phyloP scores from a whole-genome alignment of 2,329 filamentous ascomycete species.

The Ilyonectria robusta region DNA sequence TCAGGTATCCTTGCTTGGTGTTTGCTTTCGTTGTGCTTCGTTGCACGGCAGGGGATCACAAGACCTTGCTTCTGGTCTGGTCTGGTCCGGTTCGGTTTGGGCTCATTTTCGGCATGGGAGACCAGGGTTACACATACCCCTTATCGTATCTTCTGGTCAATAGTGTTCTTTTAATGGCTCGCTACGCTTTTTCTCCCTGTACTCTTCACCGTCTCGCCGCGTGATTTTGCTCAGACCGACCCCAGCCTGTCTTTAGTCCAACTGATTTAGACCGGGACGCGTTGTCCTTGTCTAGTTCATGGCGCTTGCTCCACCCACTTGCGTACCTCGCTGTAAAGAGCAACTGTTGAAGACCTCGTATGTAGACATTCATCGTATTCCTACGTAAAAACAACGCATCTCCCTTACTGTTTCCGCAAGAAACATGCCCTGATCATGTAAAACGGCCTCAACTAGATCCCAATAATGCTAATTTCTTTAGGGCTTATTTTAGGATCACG shows the following conservation, averaged over 20 bases:
- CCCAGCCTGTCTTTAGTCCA: background rate
- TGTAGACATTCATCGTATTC: no score
- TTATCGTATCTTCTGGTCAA: conserved; percentile 47
- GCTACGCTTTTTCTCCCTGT: conserved; percentile 18
- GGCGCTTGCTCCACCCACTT: background rate
- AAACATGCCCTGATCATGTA: no score
- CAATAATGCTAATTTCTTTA: no score
- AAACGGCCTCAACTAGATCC: no score
- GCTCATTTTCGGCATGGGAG: conserved; percentile 35
- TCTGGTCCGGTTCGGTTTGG: conserved; percentile 24
- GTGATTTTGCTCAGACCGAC: background rate
- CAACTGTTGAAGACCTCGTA: no score
- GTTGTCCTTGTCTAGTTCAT: background rate
- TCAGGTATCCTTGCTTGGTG: conserved; percentile 10
- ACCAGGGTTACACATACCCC: conserved; percentile 48
- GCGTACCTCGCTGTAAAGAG: no score
- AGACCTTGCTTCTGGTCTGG: conserved; percentile 16
- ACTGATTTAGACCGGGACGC: conserved; percentile 1
- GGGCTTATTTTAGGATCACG: no score
- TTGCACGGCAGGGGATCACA: conserved; percentile 32
- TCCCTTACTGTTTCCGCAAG: no score
- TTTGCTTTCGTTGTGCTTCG: conserved; percentile 11
- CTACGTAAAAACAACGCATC: no score
- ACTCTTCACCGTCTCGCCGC: conserved; percentile 10
- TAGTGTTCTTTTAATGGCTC: conserved; percentile 39